phyloP scores from a whole-genome alignment of 768 basidiomycete genomes.

The Trametes cinnabarina region DNA sequence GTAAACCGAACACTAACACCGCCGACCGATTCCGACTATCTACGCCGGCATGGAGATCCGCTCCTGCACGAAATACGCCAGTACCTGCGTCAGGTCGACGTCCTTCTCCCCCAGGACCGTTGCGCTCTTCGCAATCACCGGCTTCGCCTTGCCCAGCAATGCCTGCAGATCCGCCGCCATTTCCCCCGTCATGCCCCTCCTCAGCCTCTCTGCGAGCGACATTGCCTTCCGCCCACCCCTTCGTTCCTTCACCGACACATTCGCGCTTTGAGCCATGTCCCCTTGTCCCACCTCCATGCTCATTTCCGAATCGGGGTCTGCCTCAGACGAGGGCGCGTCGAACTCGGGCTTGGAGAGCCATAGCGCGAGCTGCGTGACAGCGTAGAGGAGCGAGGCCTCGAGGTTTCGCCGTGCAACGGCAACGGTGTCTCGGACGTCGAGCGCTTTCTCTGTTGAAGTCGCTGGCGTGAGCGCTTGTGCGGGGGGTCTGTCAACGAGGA shows the following conservation, averaged over 20 bases:
- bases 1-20: background rate
- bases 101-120: slow-evolving; percentile 39
- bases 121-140: slow-evolving; percentile 60
- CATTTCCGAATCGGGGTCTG: slow-evolving; percentile 43
- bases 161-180: slow-evolving; percentile 71
- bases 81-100: slow-evolving; percentile 58
- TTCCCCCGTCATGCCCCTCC: slow-evolving; percentile 79
- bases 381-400: slow-evolving; percentile 67
- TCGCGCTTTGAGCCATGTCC: background rate
- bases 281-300: slow-evolving; percentile 15
- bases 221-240: slow-evolving; percentile 42
- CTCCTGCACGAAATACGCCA: slow-evolving; percentile 65
- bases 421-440: slow-evolving; percentile 57
- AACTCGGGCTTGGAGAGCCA: slow-evolving; percentile 75
- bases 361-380: slow-evolving; percentile 74
- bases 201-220: slow-evolving; percentile 60
- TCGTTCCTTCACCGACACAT: slow-evolving; percentile 36
- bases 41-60: slow-evolving; percentile 38
- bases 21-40: background rate
- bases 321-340: slow-evolving; percentile 42
- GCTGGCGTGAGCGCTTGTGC: slow-evolving; percentile 49
- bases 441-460: slow-evolving; percentile 40
- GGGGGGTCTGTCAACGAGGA: slow-evolving; percentile 60
- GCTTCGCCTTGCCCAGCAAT: slow-evolving; percentile 62
- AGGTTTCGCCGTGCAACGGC: slow-evolving; percentile 57